Evolutionary conservation across 495 filamentous ascomycete species (phyloP).

Genomic region (Xeromyces bisporus): DNA sequence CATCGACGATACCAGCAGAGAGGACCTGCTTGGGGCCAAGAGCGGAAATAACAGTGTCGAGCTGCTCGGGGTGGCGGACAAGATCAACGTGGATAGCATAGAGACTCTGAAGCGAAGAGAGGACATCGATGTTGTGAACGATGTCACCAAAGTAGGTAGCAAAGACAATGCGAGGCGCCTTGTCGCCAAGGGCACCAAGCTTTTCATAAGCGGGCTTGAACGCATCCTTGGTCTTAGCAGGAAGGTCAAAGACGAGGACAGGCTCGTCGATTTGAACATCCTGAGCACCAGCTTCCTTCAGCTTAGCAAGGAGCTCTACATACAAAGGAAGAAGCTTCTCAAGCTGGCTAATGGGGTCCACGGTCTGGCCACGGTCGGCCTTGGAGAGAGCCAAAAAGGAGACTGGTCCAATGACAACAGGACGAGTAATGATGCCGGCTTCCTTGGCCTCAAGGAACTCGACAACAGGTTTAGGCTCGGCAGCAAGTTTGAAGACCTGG

Average conservation of each 20-base stretch:
- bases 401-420: constrained; percentile 87
- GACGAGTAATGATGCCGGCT: constrained; percentile 79
- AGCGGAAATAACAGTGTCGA: constrained; percentile 56
- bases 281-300: constrained; percentile 92
- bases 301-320: constrained; percentile 69
- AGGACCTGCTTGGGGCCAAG: constrained; percentile 76
- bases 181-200: constrained; percentile 54
- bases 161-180: constrained; percentile 64
- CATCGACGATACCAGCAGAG: constrained; percentile 89
- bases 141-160: constrained; percentile 99
- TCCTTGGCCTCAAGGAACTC: constrained; percentile 97
- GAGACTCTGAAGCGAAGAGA: constrained; percentile 48
- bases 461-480: constrained; percentile 77
- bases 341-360: constrained; percentile 83
- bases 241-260: constrained; percentile 81
- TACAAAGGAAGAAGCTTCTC: constrained; percentile 86
- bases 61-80: constrained; percentile 93
- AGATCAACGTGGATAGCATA: constrained; percentile 87
- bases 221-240: constrained; percentile 72
- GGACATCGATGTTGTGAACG: constrained; percentile 89
- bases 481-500: constrained; percentile 80
- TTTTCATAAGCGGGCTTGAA: constrained; percentile 97
- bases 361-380: constrained; percentile 82
- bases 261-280: constrained; percentile 95
- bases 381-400: constrained; percentile 93